Percentiles rank a stretch among this genome's conserved stretches.
Conservation (phyloP, 2,329 filamentous ascomycete genomes). For the Neopestalotiopsis clavispora region DNA sequence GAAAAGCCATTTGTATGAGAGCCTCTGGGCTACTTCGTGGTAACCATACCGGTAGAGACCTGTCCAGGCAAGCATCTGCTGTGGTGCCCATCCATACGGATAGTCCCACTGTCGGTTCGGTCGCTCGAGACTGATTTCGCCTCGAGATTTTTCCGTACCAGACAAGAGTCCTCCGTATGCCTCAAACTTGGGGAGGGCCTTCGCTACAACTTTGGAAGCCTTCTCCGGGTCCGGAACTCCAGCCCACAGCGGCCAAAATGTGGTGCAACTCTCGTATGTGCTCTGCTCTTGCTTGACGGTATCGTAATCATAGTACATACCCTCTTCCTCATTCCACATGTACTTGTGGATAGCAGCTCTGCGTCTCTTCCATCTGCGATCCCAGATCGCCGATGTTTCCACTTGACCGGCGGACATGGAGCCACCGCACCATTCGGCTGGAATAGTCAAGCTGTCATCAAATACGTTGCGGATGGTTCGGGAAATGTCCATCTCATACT, state of each 20-base stretch:
- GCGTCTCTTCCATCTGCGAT: constrained; percentile 82
- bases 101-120: constrained; percentile 99
- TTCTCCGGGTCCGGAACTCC: constrained; percentile 85
- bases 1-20: constrained; percentile 96
- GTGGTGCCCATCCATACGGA: constrained; percentile 96
- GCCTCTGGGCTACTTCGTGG: constrained; percentile 82
- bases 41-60: constrained; percentile 92
- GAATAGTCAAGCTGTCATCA: constrained; percentile 80
- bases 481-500: constrained; percentile 94
- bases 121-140: constrained; percentile 76
- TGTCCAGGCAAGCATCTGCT: constrained; percentile 98
- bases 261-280: constrained; percentile 88
- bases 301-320: constrained; percentile 99
- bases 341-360: constrained; percentile 90
- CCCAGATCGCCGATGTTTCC: constrained; percentile 87
- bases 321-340: constrained; percentile 88
- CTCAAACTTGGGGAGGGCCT: constrained; percentile 86
- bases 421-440: constrained; percentile 78
- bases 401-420: constrained; percentile 70
- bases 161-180: constrained; percentile 85
- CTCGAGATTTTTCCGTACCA: constrained; percentile 88
- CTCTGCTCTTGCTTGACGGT: constrained; percentile 81
- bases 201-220: constrained; percentile 80
- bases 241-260: constrained; percentile 97
- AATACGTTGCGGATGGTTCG: constrained; percentile 85